Evolutionary conservation across 2,329 filamentous ascomycete species (phyloP), one percentile per base, ranked within the genome.

Genomic region (Talaromyces sp.): DNA sequence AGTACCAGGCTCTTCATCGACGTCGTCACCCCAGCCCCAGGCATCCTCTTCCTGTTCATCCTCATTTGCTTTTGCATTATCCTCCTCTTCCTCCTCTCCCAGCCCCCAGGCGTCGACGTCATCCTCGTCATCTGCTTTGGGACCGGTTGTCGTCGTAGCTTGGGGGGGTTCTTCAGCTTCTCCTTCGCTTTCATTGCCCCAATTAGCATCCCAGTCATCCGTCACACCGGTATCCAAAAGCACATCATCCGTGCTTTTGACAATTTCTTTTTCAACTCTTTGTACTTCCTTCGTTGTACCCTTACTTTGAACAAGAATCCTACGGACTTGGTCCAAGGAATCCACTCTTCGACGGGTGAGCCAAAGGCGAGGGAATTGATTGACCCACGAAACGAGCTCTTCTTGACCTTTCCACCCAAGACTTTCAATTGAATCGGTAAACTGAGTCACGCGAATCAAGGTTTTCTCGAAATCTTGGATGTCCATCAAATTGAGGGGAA

Each of bases 1-100:
- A 70, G 78, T 68, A 60, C 75, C 69, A 68, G 74, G 69, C 47
- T 76, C 72, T 59, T 79, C 72, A 19, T 81, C 78, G 31, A 81
- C 78, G 7, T 90, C 90, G 43, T 93, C 92, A 24, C 87, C 90
- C 91, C 93, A 96, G 3, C 90, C 92, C 90, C 92, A 96, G 31
- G 92, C 91, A 67, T 92, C 91, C 14, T 80, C 81, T 8, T 70
- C 81, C 8, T 70, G 73, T 61, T 78, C 78, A 63, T 79, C 78
- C 4, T 78, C 76, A 41, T 73, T 75, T 11, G 59, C 39, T 47
- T 62, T 50, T 45, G 57, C 37, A 27, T 65, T 50, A 10, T 70
- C 72, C 10, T 73, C 68, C 13, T 70, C 70, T 6, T 73, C 71
- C 41, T 80, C 79, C 13, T 81, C 79, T 63, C 84, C 81, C 33